phyloP scores from a whole-genome alignment of 345 rosid species.

The Dipteronia sinensis region DNA sequence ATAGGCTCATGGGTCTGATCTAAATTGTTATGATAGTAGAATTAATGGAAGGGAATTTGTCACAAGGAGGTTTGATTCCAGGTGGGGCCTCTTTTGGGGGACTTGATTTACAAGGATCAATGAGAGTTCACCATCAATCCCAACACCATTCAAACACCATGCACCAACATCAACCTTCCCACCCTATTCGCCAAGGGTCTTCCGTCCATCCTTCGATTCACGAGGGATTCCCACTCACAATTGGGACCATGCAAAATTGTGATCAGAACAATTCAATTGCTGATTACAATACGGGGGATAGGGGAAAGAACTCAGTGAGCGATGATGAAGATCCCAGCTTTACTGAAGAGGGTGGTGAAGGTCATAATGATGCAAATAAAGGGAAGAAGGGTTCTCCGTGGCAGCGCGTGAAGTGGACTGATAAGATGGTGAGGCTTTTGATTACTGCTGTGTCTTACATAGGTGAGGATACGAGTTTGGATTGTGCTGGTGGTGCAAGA shows the following conservation, averaged over 20 bases:
- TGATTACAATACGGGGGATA: conserved; percentile 60
- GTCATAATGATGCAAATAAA: conserved; percentile 48
- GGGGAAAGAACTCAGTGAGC: conserved; percentile 61
- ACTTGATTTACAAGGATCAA: conserved; percentile 69
- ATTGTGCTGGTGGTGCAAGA: conserved; percentile 51
- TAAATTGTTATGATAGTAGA: neutral
- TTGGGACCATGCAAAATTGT: conserved; percentile 61
- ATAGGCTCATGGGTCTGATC: conserved; percentile 22
- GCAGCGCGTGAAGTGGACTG: conserved; percentile 97
- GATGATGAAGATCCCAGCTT: conserved; percentile 90
- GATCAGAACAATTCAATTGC: conserved; percentile 49
- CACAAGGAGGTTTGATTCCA: conserved; percentile 71
- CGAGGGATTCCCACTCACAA: conserved; percentile 71
- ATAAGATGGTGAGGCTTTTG: conserved; percentile 88
- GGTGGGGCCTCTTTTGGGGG: conserved; percentile 68
- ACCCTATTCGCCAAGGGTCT: conserved; percentile 50
- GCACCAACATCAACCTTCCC: conserved; percentile 57
- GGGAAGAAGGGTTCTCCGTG: conserved; percentile 76
- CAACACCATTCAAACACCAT: conserved; percentile 46
- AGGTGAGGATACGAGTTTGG: conserved; percentile 64
- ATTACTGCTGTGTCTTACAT: conserved; percentile 89
- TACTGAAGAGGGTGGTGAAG: conserved; percentile 69
- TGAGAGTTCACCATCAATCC: conserved; percentile 58
- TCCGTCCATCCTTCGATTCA: conserved; percentile 43
- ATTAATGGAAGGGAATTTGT: conserved; percentile 68